Conservation (phyloP, 495 filamentous ascomycete genomes). For the Staphylotrichum tortipilum region DNA sequence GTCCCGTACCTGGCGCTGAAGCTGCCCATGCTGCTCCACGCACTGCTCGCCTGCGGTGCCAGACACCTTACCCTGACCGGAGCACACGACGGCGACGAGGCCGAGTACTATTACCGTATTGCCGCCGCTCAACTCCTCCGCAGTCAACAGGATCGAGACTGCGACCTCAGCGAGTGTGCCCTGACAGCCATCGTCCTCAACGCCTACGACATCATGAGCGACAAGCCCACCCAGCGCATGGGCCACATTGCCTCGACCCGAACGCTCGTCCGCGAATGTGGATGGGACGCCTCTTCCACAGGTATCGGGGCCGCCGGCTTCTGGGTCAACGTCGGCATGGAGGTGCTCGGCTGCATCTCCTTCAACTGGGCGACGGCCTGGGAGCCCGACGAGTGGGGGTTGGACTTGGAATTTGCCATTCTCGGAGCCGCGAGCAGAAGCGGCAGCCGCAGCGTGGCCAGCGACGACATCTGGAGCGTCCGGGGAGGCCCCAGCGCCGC, state of each 20-base stretch:
- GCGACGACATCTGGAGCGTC: conserved; percentile 50
- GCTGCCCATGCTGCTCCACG: conserved; percentile 87
- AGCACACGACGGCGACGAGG: conserved; percentile 65
- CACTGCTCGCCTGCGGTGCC: conserved; percentile 82
- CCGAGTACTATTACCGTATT: conserved; percentile 71
- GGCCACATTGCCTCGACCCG: conserved; percentile 82
- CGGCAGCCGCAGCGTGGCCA: conserved; percentile 9
- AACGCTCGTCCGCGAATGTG: conserved; percentile 82
- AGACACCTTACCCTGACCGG: conserved; percentile 69
- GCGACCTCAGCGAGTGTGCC: conserved; percentile 81
- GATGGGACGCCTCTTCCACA: conserved; percentile 72
- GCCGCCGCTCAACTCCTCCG: conserved; percentile 66
- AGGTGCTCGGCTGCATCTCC: conserved; percentile 76
- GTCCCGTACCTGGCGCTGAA: conserved; percentile 73
- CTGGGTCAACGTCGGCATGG: conserved; percentile 88
- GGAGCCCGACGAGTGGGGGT: conserved; percentile 86
- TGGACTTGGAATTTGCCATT: conserved; percentile 67
- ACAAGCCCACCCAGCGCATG: conserved; percentile 64
- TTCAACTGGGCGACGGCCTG: conserved; percentile 84
- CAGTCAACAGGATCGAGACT: conserved; percentile 67
- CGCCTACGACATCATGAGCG: conserved; percentile 86
- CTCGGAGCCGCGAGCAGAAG: conserved; percentile 9
- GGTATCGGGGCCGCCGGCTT: conserved; percentile 87
- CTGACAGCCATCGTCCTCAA: conserved; percentile 81
- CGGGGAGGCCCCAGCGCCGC: conserved; percentile 45